phyloP scores from a whole-genome alignment of 805 yeast species.

The Yamadazyma tumulicola region DNA sequence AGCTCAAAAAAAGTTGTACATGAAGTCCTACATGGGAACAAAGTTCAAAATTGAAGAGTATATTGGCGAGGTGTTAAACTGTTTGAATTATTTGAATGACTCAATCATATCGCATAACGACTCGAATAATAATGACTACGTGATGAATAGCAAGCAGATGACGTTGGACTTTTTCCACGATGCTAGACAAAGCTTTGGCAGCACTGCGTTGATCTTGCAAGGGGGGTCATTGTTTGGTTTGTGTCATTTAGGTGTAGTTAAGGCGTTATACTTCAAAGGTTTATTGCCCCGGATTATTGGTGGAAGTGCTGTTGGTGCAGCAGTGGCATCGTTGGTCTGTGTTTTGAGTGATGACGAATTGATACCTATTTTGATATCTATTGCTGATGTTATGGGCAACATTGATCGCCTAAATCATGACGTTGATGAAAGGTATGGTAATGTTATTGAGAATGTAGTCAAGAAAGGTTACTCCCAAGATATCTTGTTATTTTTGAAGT shows the following conservation, averaged over 20 bases:
- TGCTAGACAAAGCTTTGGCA: slow-evolving; percentile 82
- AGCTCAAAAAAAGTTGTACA: slow-evolving; percentile 71
- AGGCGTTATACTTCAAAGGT: slow-evolving; percentile 71
- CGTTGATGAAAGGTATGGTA: slow-evolving; percentile 59
- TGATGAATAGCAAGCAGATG: slow-evolving; percentile 50
- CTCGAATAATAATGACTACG: slow-evolving; percentile 27
- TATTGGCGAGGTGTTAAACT: slow-evolving; percentile 66
- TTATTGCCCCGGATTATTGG: slow-evolving; percentile 81
- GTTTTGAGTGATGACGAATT: slow-evolving; percentile 67
- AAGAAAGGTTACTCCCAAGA: slow-evolving; percentile 86
- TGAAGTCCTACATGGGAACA: slow-evolving; percentile 83
- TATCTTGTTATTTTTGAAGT: slow-evolving; percentile 71
- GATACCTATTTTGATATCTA: slow-evolving; percentile 37
- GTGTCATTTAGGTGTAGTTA: slow-evolving; percentile 90
- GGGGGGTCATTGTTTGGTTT: slow-evolving; percentile 95
- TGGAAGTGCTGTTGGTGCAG: slow-evolving; percentile 93
- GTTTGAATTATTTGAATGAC: slow-evolving; percentile 60
- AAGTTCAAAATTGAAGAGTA: slow-evolving; percentile 86
- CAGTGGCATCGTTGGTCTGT: slow-evolving; percentile 84
- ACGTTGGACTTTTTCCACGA: slow-evolving; percentile 79
- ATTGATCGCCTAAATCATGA: slow-evolving; percentile 48
- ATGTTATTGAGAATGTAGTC: slow-evolving; percentile 70
- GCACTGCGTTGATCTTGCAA: slow-evolving; percentile 85
- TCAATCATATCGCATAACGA: slow-evolving; percentile 24
- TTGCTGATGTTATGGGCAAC: slow-evolving; percentile 40